Conservation (phyloP, 495 filamentous ascomycete species). For the Aspergillus sparsus region DNA sequence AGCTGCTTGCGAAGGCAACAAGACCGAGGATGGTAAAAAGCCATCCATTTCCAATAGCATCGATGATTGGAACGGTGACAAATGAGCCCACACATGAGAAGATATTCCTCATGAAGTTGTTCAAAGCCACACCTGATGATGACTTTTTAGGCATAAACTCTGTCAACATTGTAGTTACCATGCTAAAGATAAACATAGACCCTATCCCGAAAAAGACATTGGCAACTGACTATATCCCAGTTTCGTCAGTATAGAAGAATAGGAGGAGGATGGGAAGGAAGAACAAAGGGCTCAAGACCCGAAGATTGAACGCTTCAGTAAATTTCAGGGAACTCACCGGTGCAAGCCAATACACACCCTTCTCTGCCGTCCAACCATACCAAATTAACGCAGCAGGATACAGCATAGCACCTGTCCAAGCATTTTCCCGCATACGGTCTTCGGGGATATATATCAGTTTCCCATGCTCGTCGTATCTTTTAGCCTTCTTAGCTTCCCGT, state of each 20-base stretch:
- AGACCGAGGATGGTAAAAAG: conserved; percentile 77
- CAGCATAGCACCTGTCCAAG: conserved; percentile 74
- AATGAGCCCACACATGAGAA: conserved; percentile 76
- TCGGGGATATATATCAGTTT: conserved; percentile 75
- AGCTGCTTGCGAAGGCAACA: conserved; percentile 54
- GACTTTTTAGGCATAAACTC: conserved; percentile 85
- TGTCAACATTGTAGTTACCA: conserved; percentile 78
- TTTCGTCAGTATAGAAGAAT: conserved; percentile 9
- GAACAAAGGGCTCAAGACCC: too few species aligned
- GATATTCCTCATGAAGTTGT: conserved; percentile 79
- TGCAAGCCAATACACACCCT: conserved; percentile 60
- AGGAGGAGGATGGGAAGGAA: not conserved
- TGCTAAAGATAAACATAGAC: conserved; percentile 84
- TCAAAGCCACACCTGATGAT: conserved; percentile 75
- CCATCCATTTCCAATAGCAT: conserved; percentile 87
- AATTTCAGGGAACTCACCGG: conserved; percentile 52
- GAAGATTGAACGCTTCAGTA: not conserved
- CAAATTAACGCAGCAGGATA: conserved; percentile 69
- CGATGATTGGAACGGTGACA: conserved; percentile 73
- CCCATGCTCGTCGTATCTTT: conserved; percentile 68
- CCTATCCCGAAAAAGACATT: conserved; percentile 90
- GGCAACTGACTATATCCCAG: conserved; percentile 57
- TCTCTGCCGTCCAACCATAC: conserved; percentile 67
- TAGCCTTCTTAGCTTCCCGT: conserved; percentile 71
- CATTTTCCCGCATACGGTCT: conserved; percentile 89